Base-by-base conservation (phyloP, 176 grass and related monocot species). In the Phoenix dactylifera region DNA sequence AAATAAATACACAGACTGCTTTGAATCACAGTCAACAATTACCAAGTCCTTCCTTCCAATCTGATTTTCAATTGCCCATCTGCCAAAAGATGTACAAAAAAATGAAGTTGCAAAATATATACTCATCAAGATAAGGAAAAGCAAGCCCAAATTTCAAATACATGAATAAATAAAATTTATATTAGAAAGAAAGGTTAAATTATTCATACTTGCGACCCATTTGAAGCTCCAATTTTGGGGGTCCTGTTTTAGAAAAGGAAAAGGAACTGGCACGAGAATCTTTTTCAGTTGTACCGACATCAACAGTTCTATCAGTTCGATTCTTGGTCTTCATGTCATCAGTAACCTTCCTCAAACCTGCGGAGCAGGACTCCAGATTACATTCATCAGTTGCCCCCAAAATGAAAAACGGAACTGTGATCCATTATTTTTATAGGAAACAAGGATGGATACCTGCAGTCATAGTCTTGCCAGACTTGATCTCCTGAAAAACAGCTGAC, bases 241-340 rank as follows among this genome's bases (percentile, higher is more conserved):
- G 62, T 7, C 17, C 57, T 79, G 63, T 74, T 23, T 52, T 76
- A 69, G 58, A 72, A 26, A 65, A 39, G 58, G 76, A 71, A 52
- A 51, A 60, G 29, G 19, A 39, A 59, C 49, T 32, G 56, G 20
- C 65, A 30, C 24, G 67, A 24, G 71, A 16, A 60, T 50, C 32
- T 64, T 87, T 86, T 24, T 64, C 74, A 49, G 76, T 51, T 51
- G 59, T 1, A 49, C 61, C 0, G 22, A 88, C 68, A 54, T 79
- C 55, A 53, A 72, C 58, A 53, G 64, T 61, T 72, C 35, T 83
- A 20, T 88, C 72, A 32, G 62, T 58, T 79, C 72, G 78, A 44
- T 88, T 76, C 51, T 88, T 88, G 30, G 67, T 73, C 72, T 83
- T 88, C 85, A 88, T 82, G 51, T 79, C 85, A 76, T 79, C 72